A percentile compares a stretch with the other conserved stretches of the same genome.
phyloP scores from a whole-genome alignment of 2,329 filamentous ascomycete species.

The Uncinocarpus reesii region DNA sequence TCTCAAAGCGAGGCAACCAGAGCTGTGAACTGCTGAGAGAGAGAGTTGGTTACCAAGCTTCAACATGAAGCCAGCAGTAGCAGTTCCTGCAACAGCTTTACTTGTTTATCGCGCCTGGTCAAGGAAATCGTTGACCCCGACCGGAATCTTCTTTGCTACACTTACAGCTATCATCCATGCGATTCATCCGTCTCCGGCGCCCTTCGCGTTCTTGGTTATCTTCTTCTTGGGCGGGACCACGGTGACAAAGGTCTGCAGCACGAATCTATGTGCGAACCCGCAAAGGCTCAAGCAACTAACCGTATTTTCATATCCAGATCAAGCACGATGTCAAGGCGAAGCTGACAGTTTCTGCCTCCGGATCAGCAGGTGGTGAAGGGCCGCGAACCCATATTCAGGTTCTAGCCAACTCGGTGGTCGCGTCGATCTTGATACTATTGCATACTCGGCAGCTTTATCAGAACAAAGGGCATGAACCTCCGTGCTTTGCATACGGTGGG shows the following conservation, averaged over 20 bases:
- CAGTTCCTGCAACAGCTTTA: slow-evolving; percentile 41
- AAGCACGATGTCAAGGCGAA: slow-evolving; percentile 78
- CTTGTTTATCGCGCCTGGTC: slow-evolving; percentile 59
- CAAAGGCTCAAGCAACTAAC: slow-evolving; percentile 10
- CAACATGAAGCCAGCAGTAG: slow-evolving; percentile 36
- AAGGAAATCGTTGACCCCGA: slow-evolving; percentile 66
- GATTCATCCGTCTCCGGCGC: slow-evolving; percentile 85
- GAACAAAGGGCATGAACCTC: slow-evolving; percentile 15
- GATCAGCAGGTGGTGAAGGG: slow-evolving; percentile 64
- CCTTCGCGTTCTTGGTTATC: slow-evolving; percentile 68
- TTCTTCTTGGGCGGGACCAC: slow-evolving; percentile 81
- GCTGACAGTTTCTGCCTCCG: slow-evolving; percentile 67
- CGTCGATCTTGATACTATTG: slow-evolving; percentile 52
- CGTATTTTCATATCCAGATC: slow-evolving; percentile 43
- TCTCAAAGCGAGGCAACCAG: too few species aligned
- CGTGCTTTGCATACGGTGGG: slow-evolving; percentile 32
- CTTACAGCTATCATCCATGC: slow-evolving; percentile 71
- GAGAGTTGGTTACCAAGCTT: too few species aligned
- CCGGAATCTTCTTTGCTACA: slow-evolving; percentile 61
- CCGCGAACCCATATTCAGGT: slow-evolving; percentile 80
- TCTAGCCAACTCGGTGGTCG: slow-evolving; percentile 74
- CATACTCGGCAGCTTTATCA: slow-evolving; percentile 38
- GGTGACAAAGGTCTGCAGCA: slow-evolving; percentile 77
- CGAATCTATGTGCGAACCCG: too few species aligned
- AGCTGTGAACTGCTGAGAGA: too few species aligned